Evolutionary conservation across 176 grass and related monocot species (phyloP).

Genomic region (Hyparrhenia diplandra): DNA sequence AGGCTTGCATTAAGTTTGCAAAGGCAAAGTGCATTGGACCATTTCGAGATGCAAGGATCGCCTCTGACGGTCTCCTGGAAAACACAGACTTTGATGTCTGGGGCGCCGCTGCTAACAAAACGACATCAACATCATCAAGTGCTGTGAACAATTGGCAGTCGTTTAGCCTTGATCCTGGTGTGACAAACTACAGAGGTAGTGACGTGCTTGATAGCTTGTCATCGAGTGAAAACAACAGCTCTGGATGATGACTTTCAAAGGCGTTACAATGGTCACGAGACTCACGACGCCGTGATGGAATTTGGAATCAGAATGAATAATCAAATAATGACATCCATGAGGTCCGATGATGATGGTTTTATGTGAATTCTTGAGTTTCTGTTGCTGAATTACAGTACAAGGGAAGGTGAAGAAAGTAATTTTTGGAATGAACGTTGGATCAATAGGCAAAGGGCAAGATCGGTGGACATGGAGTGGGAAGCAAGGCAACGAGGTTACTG

Average conservation of each 20-base stretch:
- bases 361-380: background rate
- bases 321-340: background rate
- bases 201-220: constrained; percentile 39
- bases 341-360: too few relatives aligned
- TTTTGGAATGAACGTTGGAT: background rate
- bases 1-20: constrained; percentile 59
- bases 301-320: background rate
- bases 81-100: background rate
- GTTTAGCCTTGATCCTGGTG: background rate
- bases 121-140: background rate
- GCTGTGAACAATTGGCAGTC: background rate
- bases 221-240: constrained; percentile 5
- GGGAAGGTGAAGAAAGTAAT: background rate
- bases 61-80: background rate
- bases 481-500: too few relatives aligned
- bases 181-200: constrained; percentile 42
- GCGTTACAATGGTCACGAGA: background rate
- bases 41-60: constrained; percentile 72
- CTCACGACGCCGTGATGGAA: background rate
- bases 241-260: background rate
- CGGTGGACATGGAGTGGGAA: too few relatives aligned
- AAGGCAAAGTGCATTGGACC: constrained; percentile 59
- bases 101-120: background rate
- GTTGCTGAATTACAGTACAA: background rate
- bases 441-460: too few relatives aligned